Base-by-base conservation (phyloP, 805 yeast genomes). In the Yamadazyma sp. region DNA sequence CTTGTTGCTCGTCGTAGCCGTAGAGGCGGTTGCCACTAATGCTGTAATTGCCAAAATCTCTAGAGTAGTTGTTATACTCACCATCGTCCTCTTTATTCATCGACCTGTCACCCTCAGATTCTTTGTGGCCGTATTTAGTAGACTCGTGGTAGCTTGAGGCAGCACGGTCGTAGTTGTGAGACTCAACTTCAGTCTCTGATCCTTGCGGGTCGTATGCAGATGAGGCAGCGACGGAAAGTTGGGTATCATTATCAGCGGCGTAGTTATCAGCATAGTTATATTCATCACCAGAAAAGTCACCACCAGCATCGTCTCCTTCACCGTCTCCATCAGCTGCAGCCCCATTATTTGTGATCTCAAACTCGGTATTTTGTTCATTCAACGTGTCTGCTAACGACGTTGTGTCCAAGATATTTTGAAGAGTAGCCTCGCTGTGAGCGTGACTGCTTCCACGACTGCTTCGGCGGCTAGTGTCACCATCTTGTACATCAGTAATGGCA, bases 321-420 rank as follows among this genome's bases (percentile, higher is more conserved):
- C 28, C 33, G 18, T 28, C 31, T 5, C 16, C 27, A 5, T 19
- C 22, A 16, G 15, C 34, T 12, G 9, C 15, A 18, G 9, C 28
- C 10, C 20, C 40, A 12, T 29, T 10, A 11, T 19, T 20, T 3
- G 28, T 28, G 21, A 28, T 35, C 23, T 35, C 38, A 28, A 35
- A 35, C 4, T 35, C 33, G 22, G 23, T 28, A 19, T 29, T 28
- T 6, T 22, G 37, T 17, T 18, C 34, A 16, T 30, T 22, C 6
- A 41, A 12, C 3, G 45, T 37, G 6, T 41, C 45, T 2, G 32
- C 38, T 17, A 41, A 37, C 5, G 45, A 41, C 9, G 45, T 32
- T 11, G 28, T 41, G 26, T 41, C 41, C 25, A 41, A 28, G 17
- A 38, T 34, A 28, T 34, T 28, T 13, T 29, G 35, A 11, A 13